Conservation (phyloP, 306 rosid species). For the Ormosia semicastrata region DNA sequence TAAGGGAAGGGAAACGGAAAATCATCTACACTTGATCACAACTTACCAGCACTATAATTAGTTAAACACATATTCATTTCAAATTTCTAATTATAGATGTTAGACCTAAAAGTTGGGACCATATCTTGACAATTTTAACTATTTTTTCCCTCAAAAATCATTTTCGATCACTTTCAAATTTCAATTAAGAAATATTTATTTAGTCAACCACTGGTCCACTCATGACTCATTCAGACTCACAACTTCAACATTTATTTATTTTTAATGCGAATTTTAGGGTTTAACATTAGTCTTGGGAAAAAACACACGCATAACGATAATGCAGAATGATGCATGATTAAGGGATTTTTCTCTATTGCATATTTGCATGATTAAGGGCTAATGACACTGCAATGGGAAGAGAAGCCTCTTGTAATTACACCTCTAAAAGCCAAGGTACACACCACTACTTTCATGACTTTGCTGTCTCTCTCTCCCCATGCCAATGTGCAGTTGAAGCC, state of each 20-base stretch:
- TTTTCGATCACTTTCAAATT: not conserved
- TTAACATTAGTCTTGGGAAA: not conserved
- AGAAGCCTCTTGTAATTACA: not conserved
- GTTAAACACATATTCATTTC: not conserved
- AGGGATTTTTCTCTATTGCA: too few relatives aligned
- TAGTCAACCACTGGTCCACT: not conserved
- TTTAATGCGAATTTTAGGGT: not conserved
- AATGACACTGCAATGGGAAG: not conserved
- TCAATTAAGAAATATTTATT: not conserved
- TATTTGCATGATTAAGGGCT: not conserved
- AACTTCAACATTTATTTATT: not conserved
- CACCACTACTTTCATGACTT: not conserved
- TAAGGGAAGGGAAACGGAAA: not conserved
- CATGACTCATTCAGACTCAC: not conserved
- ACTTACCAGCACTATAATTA: not conserved
- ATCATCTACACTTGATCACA: too few relatives aligned
- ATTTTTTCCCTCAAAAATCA: not conserved
- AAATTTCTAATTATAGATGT: not conserved
- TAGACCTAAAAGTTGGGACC: not conserved
- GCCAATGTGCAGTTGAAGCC: not conserved
- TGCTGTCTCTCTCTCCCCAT: not conserved
- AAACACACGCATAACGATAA: not conserved
- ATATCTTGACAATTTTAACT: not conserved
- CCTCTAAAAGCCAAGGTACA: not conserved
- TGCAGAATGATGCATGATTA: not conserved